phyloP scores from a whole-genome alignment of 2,329 filamentous ascomycete species.

The Ceratocystiopsis minuta region DNA sequence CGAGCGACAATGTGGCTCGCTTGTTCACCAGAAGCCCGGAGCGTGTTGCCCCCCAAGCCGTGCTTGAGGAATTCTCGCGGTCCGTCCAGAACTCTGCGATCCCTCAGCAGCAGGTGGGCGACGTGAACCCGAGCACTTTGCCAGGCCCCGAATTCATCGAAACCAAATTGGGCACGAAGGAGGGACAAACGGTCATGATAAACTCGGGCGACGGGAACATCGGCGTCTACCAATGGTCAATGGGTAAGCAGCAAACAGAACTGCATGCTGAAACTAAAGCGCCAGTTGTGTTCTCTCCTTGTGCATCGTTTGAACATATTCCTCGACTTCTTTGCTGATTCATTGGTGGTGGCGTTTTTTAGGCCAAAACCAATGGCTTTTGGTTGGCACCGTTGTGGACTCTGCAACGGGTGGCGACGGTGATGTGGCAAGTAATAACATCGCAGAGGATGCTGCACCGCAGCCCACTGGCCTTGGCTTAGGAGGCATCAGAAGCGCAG shows the following conservation, averaged over 20 bases:
- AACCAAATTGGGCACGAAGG: constrained; percentile 74
- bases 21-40: constrained; percentile 62
- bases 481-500: too few relatives aligned
- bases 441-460: too few relatives aligned
- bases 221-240: constrained; percentile 77
- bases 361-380: constrained; percentile 57
- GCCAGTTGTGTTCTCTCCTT: too few relatives aligned
- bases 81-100: constrained; percentile 71
- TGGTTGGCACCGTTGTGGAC: constrained; percentile 87
- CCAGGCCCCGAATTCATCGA: constrained; percentile 76
- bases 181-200: constrained; percentile 90
- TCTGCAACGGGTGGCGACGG: background rate
- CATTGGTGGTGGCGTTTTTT: background rate
- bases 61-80: constrained; percentile 59
- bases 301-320: background rate
- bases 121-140: constrained; percentile 77
- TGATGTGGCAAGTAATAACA: too few relatives aligned
- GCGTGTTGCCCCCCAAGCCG: constrained; percentile 50
- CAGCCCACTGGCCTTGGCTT: too few relatives aligned
- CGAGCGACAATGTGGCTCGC: constrained; percentile 72
- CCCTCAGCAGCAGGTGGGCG: constrained; percentile 61
- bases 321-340: background rate
- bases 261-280: too few relatives aligned
- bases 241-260: constrained; percentile 15
- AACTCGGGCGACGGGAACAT: constrained; percentile 63